Base-by-base conservation (phyloP, 2,329 filamentous ascomycete genomes). In the Aspergillus hortae region DNA sequence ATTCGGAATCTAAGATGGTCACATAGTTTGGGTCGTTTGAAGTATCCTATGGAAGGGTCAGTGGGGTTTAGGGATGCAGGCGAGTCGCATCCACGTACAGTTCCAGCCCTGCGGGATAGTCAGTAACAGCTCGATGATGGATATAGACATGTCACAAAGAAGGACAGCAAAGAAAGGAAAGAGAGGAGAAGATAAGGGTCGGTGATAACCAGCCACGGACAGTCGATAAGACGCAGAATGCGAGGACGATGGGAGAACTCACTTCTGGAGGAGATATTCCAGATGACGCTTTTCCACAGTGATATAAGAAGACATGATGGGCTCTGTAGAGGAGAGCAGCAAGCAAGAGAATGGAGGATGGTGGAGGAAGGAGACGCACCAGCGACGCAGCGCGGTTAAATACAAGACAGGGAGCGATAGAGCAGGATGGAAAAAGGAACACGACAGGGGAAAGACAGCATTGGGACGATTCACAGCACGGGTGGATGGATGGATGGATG, bases 211-310 rank as follows among this genome's bases (percentile, higher is more conserved):
- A 48, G 9, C 46, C 36, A 14, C 17, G 6, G 19, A 12, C 17
- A 42, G 40, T 2, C n/a, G 23, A 44, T 44, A 32, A 9, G 42
- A 17, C 32, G 11, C n/a, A 9, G 27, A 30, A 10, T 30, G 27
- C 7, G 27, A 42, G 45, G 30, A 44, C 19, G 19, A 19, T 19
- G 19, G 19, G 19, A 19, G 19, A 19, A 67, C 78, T 74, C 70
- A 87, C 86, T 82, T 80, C 64, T 80, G 77, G 48, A 85, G 64
- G 44, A 87, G 73, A 52, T 82, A 80, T 61, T 86, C 80, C 60
- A 86, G 82, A 70, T 86, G 82, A 46, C 71, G 67, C 62, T 79
- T 82, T 56, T 82, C 81, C 57, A 86, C 77, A 9, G 82, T 85
- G 46, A 87, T 78, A 57, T 76, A 70, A 30, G 62, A 60, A 42